A percentile compares a stretch with the other conserved stretches of the same genome.
phyloP scores from a whole-genome alignment of 306 rosid species.

The Vigna nakashimae region DNA sequence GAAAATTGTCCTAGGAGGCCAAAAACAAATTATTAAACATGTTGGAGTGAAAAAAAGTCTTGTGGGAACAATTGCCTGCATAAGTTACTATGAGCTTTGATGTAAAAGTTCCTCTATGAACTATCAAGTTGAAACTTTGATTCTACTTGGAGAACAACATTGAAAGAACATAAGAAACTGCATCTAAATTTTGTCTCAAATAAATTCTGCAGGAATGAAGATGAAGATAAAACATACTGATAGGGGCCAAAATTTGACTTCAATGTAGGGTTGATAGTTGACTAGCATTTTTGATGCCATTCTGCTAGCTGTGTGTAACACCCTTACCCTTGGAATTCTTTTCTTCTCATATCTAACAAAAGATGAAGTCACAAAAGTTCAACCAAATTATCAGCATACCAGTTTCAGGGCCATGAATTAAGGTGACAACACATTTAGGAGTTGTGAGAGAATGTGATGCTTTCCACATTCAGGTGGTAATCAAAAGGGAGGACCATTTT shows the following conservation, averaged over 20 bases:
- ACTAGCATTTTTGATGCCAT: conserved; percentile 54
- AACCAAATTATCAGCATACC: background rate
- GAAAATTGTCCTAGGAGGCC: no score
- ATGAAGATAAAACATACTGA: conserved; percentile 44
- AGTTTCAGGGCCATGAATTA: background rate
- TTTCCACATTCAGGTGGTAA: no score
- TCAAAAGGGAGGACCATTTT: background rate
- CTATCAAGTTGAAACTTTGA: background rate
- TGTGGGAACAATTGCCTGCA: no score
- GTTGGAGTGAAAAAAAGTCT: no score
- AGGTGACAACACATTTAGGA: conserved; percentile 4
- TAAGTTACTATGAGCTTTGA: background rate
- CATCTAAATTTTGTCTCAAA: background rate
- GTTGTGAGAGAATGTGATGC: no score
- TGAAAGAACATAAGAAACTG: background rate
- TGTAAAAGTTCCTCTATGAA: background rate
- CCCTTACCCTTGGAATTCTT: conserved; percentile 48
- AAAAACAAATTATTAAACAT: no score
- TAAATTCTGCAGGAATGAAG: conserved; percentile 1
- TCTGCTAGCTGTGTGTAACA: conserved; percentile 52
- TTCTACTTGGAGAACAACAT: background rate
- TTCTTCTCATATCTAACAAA: conserved; percentile 54
- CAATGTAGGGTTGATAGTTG: conserved; percentile 48
- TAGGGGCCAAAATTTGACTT: conserved; percentile 44
- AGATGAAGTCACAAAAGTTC: conserved; percentile 20